These are phyloP conservation scores for Pyrenophora tritici-repentis DNA, from an alignment of 2,329 filamentous ascomycete genomes.

Conservation along the genomic window DNA sequence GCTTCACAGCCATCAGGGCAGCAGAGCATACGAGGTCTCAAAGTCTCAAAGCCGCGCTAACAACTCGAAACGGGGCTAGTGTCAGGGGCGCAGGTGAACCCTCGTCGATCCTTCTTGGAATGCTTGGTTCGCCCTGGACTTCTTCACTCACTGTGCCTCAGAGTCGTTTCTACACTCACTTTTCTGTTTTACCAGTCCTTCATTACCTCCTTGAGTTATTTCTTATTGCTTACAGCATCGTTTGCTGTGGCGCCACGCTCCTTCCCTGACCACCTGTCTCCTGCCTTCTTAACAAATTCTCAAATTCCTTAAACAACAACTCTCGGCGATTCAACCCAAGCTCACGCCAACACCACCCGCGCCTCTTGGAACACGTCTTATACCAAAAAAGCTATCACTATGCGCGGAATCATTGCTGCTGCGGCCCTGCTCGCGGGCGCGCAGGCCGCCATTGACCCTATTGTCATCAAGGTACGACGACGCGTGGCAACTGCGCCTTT, in stretches of 20 bases:
- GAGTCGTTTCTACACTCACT: slow-evolving; percentile 36
- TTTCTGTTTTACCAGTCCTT: slow-evolving; percentile 40
- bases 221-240: slow-evolving; percentile 21
- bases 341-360: slow-evolving; percentile 30
- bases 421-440: slow-evolving; percentile 59
- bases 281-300: slow-evolving; percentile 13
- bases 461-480: slow-evolving; percentile 68
- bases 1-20: not conserved
- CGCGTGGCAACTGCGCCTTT: slow-evolving; percentile 5
- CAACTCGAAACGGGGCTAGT: slow-evolving; percentile 32
- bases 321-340: slow-evolving; percentile 34
- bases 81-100: slow-evolving; percentile 29
- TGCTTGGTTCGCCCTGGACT: slow-evolving; percentile 33
- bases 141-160: slow-evolving; percentile 42
- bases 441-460: slow-evolving; percentile 64
- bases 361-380: slow-evolving; percentile 34
- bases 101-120: slow-evolving; percentile 31
- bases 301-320: slow-evolving; percentile 13
- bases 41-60: slow-evolving; percentile 9
- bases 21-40: slow-evolving; percentile 3
- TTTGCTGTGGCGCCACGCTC: slow-evolving; percentile 35
- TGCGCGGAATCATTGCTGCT: slow-evolving; percentile 59
- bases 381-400: slow-evolving; percentile 45
- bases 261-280: slow-evolving; percentile 11
- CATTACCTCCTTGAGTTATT: slow-evolving; percentile 34